These are phyloP conservation scores for Cercospora zeae-maydis DNA, from an alignment of 2,329 filamentous ascomycete genomes.

Conservation along the genomic window DNA sequence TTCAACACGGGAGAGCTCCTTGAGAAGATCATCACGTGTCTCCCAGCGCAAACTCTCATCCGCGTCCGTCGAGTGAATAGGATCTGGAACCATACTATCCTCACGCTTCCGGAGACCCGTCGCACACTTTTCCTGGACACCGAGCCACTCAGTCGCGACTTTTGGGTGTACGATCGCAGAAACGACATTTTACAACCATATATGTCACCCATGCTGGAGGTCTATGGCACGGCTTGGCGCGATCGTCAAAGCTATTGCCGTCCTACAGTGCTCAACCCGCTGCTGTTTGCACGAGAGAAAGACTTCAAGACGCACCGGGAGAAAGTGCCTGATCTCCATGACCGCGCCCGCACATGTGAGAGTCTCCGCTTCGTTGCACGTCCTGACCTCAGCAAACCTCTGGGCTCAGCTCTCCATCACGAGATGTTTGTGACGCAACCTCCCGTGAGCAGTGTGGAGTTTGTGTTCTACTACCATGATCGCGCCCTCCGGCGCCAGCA, in stretches of 20 bases:
- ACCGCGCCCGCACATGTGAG: constrained; percentile 14
- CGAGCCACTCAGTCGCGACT: not conserved
- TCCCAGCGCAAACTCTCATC: constrained; percentile 16
- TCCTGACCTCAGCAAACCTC: not conserved
- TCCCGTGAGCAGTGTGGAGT: constrained; percentile 1
- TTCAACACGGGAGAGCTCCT: constrained; percentile 24
- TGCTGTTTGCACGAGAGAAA: constrained; percentile 6
- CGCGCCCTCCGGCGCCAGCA: not conserved
- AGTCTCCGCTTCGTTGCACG: constrained; percentile 1
- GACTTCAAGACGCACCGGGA: not conserved
- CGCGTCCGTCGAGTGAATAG: constrained; percentile 25
- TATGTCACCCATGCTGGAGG: not conserved
- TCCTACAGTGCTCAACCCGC: constrained; percentile 11
- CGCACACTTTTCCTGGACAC: constrained; percentile 12
- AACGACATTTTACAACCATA: not conserved
- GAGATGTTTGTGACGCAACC: constrained; percentile 18
- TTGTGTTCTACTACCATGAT: constrained; percentile 7
- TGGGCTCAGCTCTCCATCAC: constrained; percentile 1
- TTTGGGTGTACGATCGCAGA: constrained; percentile 4
- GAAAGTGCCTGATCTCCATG: not conserved
- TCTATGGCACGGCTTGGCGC: not conserved
- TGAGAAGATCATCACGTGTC: constrained; percentile 17
- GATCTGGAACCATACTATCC: constrained; percentile 14
- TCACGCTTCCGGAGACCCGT: not conserved
- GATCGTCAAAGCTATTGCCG: not conserved